A percentile compares a stretch with the other conserved stretches of the same genome.
Conservation (phyloP, 192 early-diverging fungal genomes). For the Coemansia sp. region DNA sequence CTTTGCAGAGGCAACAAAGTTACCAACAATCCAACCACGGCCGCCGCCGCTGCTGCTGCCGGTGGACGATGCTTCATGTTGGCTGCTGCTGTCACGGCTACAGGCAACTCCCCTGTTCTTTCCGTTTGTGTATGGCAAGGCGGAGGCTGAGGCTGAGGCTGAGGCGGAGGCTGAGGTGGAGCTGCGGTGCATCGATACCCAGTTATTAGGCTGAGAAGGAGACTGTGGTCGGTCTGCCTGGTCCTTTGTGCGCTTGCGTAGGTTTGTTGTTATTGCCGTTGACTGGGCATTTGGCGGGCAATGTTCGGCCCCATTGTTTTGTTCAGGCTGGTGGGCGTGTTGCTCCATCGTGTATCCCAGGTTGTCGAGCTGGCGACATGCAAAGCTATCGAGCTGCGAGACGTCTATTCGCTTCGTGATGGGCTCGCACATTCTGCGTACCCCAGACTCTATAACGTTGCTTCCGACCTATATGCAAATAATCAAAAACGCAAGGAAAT, state of each 20-base stretch:
- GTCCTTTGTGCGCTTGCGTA: slow-evolving; percentile 47
- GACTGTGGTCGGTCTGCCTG: slow-evolving; percentile 15
- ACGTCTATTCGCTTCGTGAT: slow-evolving; percentile 74
- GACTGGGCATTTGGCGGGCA: neutral
- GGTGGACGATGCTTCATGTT: neutral
- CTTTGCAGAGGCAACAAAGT: slow-evolving; percentile 32
- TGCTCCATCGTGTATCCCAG: slow-evolving; percentile 30
- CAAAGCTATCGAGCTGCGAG: slow-evolving; percentile 72
- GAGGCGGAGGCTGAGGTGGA: no score
- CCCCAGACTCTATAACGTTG: slow-evolving; percentile 74
- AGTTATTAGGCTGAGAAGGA: neutral
- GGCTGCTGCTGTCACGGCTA: neutral
- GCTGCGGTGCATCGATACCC: neutral
- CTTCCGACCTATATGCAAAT: slow-evolving; percentile 52
- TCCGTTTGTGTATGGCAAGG: neutral
- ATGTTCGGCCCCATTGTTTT: neutral
- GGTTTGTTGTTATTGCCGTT: slow-evolving; percentile 2
- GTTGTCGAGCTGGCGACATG: slow-evolving; percentile 71
- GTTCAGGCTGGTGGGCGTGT: neutral
- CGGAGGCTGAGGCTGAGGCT: no score
- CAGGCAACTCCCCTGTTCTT: neutral
- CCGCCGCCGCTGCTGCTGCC: no score
- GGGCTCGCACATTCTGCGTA: slow-evolving; percentile 68
- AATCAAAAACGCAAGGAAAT: neutral
- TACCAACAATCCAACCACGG: slow-evolving; percentile 28